These are phyloP conservation scores for Nicotiana knightiana DNA, from an alignment of 257 asterid genomes.

Conservation along the genomic window DNA sequence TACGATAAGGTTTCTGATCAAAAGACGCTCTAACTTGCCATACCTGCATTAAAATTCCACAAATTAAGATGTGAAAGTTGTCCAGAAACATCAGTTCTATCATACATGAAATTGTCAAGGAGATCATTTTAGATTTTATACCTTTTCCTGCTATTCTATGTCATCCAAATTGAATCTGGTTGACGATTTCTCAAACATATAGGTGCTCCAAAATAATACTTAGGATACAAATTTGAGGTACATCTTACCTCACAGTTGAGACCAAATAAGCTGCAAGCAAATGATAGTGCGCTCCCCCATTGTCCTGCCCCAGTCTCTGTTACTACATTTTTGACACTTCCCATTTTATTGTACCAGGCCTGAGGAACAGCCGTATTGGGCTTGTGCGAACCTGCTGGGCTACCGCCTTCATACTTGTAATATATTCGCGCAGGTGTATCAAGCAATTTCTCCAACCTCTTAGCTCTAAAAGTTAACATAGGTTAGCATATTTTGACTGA, in stretches of 20 bases:
- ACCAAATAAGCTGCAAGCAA: slow-evolving; percentile 78
- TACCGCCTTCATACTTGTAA: slow-evolving; percentile 89
- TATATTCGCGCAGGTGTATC: slow-evolving; percentile 89
- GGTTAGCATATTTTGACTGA: not conserved
- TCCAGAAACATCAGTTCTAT: not conserved
- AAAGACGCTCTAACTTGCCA: slow-evolving; percentile 96
- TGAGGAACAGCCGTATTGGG: slow-evolving; percentile 95
- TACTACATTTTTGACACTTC: slow-evolving; percentile 68
- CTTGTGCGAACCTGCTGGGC: slow-evolving; percentile 97
- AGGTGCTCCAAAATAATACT: not conserved
- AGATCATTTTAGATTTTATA: not conserved
- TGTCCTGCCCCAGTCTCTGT: slow-evolving; percentile 98
- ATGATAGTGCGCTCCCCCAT: slow-evolving; percentile 90
- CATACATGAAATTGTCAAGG: not conserved
- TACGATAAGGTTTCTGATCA: slow-evolving; percentile 93
- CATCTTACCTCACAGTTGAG: slow-evolving; percentile 73
- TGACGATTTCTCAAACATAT: not conserved
- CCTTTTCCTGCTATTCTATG: not conserved
- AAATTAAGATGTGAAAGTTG: not conserved
- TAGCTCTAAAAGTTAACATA: slow-evolving; percentile 48
- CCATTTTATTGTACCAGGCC: slow-evolving; percentile 80
- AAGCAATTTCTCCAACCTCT: slow-evolving; percentile 83
- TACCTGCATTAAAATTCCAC: slow-evolving; percentile 32
- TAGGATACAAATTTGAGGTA: not conserved
- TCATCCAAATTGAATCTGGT: not conserved